Conservation (phyloP, 2,329 filamentous ascomycete genomes). For the Zymoseptoria passerinii region DNA sequence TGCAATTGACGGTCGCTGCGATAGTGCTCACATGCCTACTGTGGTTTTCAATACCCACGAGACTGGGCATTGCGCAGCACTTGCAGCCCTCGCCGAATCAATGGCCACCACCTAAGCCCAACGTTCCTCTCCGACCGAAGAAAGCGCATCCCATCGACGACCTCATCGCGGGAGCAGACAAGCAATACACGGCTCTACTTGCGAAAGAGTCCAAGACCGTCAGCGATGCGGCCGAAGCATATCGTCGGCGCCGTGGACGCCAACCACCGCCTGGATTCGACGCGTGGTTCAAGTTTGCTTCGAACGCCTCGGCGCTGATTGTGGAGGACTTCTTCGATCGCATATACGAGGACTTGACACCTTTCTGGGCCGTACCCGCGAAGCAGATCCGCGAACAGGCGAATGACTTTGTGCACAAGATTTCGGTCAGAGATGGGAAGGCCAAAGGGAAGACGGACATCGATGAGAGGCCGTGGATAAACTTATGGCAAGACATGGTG, state of each 20-base stretch:
- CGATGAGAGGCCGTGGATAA: conserved; percentile 30
- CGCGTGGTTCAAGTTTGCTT: conserved; percentile 40
- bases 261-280: conserved; percentile 46
- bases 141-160: conserved; percentile 33
- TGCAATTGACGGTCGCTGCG: conserved; percentile 23
- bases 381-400: conserved; percentile 36
- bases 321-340: conserved; percentile 46
- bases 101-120: conserved; percentile 5
- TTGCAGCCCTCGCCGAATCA: conserved; percentile 3
- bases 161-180: conserved; percentile 30
- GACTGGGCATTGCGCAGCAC: conserved; percentile 12
- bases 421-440: conserved; percentile 36
- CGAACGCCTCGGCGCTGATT: conserved; percentile 35
- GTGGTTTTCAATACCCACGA: conserved; percentile 18
- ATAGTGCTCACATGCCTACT: conserved; percentile 16
- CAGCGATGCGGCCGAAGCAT: conserved; percentile 33
- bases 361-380: conserved; percentile 42
- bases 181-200: conserved; percentile 25
- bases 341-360: conserved; percentile 42
- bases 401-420: conserved; percentile 30
- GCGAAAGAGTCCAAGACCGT: conserved; percentile 32
- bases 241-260: conserved; percentile 37
- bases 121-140: conserved; percentile 9
- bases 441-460: conserved; percentile 26
- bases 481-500: conserved; percentile 36